Percentiles rank a stretch among this genome's conserved stretches.
phyloP scores from a whole-genome alignment of 495 filamentous ascomycete genomes.

The Penicillium mononematosum region DNA sequence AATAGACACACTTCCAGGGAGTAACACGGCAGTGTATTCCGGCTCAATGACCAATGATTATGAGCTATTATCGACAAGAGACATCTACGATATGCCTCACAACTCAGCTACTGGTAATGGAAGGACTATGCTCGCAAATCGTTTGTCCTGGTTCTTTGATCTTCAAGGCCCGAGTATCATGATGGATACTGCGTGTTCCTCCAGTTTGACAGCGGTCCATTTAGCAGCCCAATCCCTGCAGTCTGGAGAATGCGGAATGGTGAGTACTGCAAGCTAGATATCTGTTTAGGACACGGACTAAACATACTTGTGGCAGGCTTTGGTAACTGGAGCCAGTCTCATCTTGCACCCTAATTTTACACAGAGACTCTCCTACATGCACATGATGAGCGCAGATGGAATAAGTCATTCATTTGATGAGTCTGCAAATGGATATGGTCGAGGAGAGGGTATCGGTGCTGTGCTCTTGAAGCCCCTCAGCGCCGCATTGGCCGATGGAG shows the following conservation, averaged over 20 bases:
- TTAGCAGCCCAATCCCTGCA: constrained; percentile 41
- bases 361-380: constrained; percentile 27
- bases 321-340: constrained; percentile 29
- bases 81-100: constrained; percentile 35
- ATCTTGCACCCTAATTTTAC: constrained; percentile 29
- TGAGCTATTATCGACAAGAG: constrained; percentile 35
- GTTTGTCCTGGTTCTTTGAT: constrained; percentile 44
- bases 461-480: constrained; percentile 38
- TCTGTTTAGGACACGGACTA: not conserved
- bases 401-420: constrained; percentile 33
- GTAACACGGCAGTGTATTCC: constrained; percentile 46
- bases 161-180: constrained; percentile 41
- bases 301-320: constrained; percentile 15
- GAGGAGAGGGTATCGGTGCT: constrained; percentile 42
- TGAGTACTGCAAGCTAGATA: not conserved
- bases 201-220: constrained; percentile 38
- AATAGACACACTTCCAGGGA: constrained; percentile 38
- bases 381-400: constrained; percentile 32
- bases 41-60: constrained; percentile 51
- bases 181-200: constrained; percentile 47
- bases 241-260: constrained; percentile 39
- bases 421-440: constrained; percentile 35
- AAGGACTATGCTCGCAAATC: constrained; percentile 42
- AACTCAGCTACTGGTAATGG: constrained; percentile 29
- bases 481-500: constrained; percentile 38